Percentiles rank a stretch among this genome's conserved stretches.
These are phyloP conservation scores for Russula ochroleuca DNA, from an alignment of 768 basidiomycete genomes.

Conservation along the genomic window DNA sequence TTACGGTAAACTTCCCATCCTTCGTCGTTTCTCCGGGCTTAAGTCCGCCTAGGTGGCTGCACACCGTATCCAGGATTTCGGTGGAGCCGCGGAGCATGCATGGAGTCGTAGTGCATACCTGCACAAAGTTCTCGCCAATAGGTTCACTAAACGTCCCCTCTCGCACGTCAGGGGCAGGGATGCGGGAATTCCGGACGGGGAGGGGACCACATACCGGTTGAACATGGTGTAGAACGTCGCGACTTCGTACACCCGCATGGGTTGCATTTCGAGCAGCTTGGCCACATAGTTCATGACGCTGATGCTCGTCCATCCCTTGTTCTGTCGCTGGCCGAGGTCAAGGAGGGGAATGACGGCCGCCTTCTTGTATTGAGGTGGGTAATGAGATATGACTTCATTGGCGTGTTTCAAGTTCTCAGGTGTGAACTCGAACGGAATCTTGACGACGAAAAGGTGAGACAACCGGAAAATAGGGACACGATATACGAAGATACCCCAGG, in stretches of 20 bases:
- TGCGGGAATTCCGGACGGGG: neutral
- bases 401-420: slow-evolving; percentile 80
- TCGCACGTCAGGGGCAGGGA: neutral
- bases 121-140: slow-evolving; percentile 89
- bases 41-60: slow-evolving; percentile 76
- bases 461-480: neutral
- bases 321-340: slow-evolving; percentile 94
- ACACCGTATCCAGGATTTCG: slow-evolving; percentile 81
- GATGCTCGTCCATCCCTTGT: slow-evolving; percentile 97
- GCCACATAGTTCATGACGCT: slow-evolving; percentile 99
- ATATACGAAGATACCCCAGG: slow-evolving; percentile 53
- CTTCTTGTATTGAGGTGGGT: slow-evolving; percentile 98
- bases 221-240: slow-evolving; percentile 99
- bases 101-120: slow-evolving; percentile 98
- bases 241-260: slow-evolving; percentile 99
- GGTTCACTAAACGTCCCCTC: slow-evolving; percentile 60
- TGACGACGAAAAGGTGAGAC: slow-evolving; percentile 10
- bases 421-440: slow-evolving; percentile 90
- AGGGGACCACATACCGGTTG: slow-evolving; percentile 68
- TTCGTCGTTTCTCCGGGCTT: slow-evolving; percentile 89
- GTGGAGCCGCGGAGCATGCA: slow-evolving; percentile 94
- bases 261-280: slow-evolving; percentile 86
- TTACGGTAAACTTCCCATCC: slow-evolving; percentile 94
- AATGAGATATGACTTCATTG: slow-evolving; percentile 84
- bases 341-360: slow-evolving; percentile 96